Conservation (phyloP, 1,284 basidiomycete genomes). For the Abortiporus biennis region DNA sequence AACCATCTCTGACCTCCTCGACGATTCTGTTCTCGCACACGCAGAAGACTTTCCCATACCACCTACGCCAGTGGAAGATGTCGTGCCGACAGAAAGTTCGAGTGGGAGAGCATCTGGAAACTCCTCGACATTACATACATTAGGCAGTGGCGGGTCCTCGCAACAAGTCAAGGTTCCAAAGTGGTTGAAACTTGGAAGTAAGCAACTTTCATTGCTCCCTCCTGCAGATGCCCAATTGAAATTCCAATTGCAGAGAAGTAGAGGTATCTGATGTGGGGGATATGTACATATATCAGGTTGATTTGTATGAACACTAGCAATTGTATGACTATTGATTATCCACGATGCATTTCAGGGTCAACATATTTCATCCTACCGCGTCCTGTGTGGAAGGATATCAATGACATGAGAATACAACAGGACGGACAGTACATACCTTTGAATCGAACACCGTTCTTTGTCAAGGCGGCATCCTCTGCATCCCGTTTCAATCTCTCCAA, state of each 20-base stretch:
- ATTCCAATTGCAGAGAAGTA: constrained; percentile 5
- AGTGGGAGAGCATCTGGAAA: constrained; percentile 2
- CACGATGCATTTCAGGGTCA: constrained; percentile 9
- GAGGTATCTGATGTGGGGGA: background rate
- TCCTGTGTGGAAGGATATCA: constrained; percentile 9
- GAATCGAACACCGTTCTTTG: constrained; percentile 47
- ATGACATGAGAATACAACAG: background rate
- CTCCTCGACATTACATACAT: constrained; percentile 11
- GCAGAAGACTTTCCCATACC: constrained; percentile 61
- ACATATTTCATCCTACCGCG: constrained; percentile 16
- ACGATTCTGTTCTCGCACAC: constrained; percentile 44
- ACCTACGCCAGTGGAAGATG: constrained; percentile 26
- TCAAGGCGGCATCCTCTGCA: constrained; percentile 29
- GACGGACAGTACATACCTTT: constrained; percentile 40
- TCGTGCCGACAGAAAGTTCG: constrained; percentile 8
- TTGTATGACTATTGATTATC: background rate
- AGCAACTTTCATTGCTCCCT: constrained; percentile 5
- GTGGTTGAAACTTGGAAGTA: constrained; percentile 57
- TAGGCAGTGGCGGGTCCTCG: too few species aligned
- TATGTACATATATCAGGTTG: background rate
- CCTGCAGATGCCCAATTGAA: background rate
- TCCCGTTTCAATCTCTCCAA: constrained; percentile 42
- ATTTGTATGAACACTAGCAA: background rate
- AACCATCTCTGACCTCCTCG: constrained; percentile 58
- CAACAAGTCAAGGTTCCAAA: constrained; percentile 64